Conservation (phyloP, 192 early-diverging fungal genomes). For the Phlyctochytrium arcticum region DNA sequence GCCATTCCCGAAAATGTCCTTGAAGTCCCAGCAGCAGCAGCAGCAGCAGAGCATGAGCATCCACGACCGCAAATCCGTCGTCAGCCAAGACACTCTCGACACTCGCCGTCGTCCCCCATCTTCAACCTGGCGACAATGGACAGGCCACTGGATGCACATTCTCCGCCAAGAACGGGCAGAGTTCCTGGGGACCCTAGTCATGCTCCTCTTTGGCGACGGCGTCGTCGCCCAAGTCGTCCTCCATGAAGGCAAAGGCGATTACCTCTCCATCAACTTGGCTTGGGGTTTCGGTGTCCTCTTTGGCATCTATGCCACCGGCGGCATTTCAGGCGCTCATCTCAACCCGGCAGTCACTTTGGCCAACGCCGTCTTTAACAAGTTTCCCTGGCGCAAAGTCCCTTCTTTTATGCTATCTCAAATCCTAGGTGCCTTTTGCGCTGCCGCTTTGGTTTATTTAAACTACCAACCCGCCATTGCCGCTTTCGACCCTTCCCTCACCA, state of each 20-base stretch:
- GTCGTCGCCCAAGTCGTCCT: constrained; percentile 13
- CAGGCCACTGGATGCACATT: too few relatives aligned
- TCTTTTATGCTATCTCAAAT: constrained; percentile 26
- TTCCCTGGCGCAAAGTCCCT: constrained; percentile 23
- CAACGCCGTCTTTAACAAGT: constrained; percentile 11
- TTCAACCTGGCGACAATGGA: too few relatives aligned
- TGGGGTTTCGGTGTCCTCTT: constrained; percentile 33
- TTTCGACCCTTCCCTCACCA: constrained; percentile 4
- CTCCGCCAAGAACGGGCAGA: constrained; percentile 30
- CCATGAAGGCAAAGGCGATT: constrained; percentile 12
- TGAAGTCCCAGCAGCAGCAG: too few relatives aligned
- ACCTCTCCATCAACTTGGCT: constrained; percentile 21
- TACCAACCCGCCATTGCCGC: constrained; percentile 9
- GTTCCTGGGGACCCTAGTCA: constrained; percentile 34
- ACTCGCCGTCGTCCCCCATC: too few relatives aligned
- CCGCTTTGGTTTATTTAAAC: constrained; percentile 18
- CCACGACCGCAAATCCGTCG: too few relatives aligned
- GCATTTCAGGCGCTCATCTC: constrained; percentile 34
- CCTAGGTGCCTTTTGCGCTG: constrained; percentile 28
- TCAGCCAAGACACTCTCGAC: too few relatives aligned
- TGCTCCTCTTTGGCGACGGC: constrained; percentile 29
- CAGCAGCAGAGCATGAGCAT: too few relatives aligned
- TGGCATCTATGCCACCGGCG: constrained; percentile 25
- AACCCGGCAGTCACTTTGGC: constrained; percentile 32
- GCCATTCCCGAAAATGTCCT: too few relatives aligned